Base-by-base conservation (phyloP, 2,329 filamentous ascomycete species). In the Stagonosporopsis rhizophila region DNA sequence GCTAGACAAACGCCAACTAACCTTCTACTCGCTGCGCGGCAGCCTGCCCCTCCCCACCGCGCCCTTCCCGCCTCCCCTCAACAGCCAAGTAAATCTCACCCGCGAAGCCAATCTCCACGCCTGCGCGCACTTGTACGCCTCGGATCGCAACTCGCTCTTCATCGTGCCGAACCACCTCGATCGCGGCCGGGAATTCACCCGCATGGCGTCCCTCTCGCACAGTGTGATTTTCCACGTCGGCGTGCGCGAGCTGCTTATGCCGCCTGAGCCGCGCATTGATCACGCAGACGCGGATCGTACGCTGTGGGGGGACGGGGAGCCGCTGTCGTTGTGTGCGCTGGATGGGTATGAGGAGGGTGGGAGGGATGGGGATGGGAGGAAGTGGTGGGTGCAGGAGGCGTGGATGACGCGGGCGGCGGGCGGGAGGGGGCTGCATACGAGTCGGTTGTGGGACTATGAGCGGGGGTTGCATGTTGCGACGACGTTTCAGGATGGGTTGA, bases 61-160 rank as follows among this genome's bases (percentile, higher is more conserved):
- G 5, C 68, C 68, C 11, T 66, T 60, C 48, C 67, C 66, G 14
- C 64, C 63, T 0, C 30, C 30, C 14, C 14, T 4, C 14, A 4
- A 32, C 30, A 6, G 30, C 28, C 30, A n/a, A 12, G 30, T 8
- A 14, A 3, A 34, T 1, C 32, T 67, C 5, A 66, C 66, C 2
- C 28, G 62, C 37, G 67, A 65, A 28, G 66, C 82, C 28, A 86
- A 86, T 60, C 68, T 86, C 17, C 83, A 86, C 60, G 80, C 83
- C 1, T 84, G 81, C 61, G 83, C 82, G 3, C 84, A 87, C 67
- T 73, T 85, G 39, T 86, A 85, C 63, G 80, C 83, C 0, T 82
- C 80, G 30, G 84, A 86, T 61, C 79, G 81, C 22, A 86, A 86
- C 53, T 81, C 81, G 17, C 70, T 85, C 12, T 80, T 81, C 67